Evolutionary conservation across 2,329 filamentous ascomycete genomes (phyloP), one percentile per base, ranked within the genome.

Genomic region (Colletotrichum karsti): DNA sequence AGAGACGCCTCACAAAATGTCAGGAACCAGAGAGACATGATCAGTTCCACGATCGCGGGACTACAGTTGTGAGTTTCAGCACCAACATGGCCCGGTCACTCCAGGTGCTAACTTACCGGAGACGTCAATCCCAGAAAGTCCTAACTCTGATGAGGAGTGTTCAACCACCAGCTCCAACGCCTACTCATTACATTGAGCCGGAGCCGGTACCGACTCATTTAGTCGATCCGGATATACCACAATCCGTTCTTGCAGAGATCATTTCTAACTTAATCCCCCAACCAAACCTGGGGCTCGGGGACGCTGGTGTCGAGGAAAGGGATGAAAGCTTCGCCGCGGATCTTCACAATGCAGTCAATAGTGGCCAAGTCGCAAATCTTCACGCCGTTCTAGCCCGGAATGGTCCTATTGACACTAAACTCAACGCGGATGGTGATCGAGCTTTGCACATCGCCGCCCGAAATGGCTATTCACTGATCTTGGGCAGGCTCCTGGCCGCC

Each of bases 361-460:
- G 42, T 12, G 42, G 10, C 41, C n/a, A 44, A 20, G n/a, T 20
- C 7, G n/a, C 8, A 15, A 5, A 12, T 8, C 9, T 44, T 2
- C 7, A 44, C 10, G 8, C n/a, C 10, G 41, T 44, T 9, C 18
- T 24, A 13, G 12, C 44, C 3, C 20, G 20, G 2, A 51, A 51
- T 1, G 26, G 26, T 28, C 1, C 3, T 2, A 51, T 26, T 33
- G 42, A 62, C n/a, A 9, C 39, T 6, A n/a, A 39, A 3, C 42
- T 35, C 4, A 26, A 65, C 13, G 33, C 33, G 15, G 3, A 10
- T 7, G 51, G 64, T 7, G 64, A 65, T 10, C 42, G 51, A 12
- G 51, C 60, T 12, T 13, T 65, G 4, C 51, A 65, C 9, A 24
- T 58, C 10, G 51, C 60, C 3, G 64, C 60, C 13, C 51, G 51